A percentile compares a stretch with the other conserved stretches of the same genome.
phyloP scores from a whole-genome alignment of 192 early-diverging fungal genomes.

The Rhizophagus clarus region DNA sequence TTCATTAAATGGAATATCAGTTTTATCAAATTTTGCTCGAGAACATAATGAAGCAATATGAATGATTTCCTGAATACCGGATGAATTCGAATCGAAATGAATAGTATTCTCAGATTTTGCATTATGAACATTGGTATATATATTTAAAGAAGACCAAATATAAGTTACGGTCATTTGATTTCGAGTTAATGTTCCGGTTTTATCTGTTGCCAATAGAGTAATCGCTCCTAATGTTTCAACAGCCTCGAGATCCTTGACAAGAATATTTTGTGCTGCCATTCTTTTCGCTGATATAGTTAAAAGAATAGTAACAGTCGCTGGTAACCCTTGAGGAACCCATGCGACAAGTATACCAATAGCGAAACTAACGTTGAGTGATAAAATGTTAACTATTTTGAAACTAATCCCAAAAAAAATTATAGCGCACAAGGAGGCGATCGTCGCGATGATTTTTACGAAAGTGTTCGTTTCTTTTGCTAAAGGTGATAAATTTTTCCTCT shows the following conservation, averaged over 20 bases:
- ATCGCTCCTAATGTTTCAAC: slow-evolving; percentile 98
- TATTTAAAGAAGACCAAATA: slow-evolving; percentile 77
- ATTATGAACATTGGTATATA: slow-evolving; percentile 62
- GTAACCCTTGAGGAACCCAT: slow-evolving; percentile 94
- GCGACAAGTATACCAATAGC: slow-evolving; percentile 87
- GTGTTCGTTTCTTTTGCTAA: slow-evolving; percentile 73
- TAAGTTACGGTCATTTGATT: slow-evolving; percentile 97
- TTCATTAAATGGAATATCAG: slow-evolving; percentile 80
- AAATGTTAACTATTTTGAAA: slow-evolving; percentile 51
- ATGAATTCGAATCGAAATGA: slow-evolving; percentile 48
- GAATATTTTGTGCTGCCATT: slow-evolving; percentile 85
- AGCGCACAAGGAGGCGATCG: slow-evolving; percentile 71
- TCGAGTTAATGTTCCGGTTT: slow-evolving; percentile 94
- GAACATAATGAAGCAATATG: slow-evolving; percentile 81
- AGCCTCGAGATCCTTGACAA: slow-evolving; percentile 95
- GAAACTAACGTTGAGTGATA: slow-evolving; percentile 77
- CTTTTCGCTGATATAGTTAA: slow-evolving; percentile 94
- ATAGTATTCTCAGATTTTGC: slow-evolving; percentile 44
- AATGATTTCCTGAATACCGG: slow-evolving; percentile 77
- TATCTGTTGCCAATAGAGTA: slow-evolving; percentile 96
- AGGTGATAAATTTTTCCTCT: slow-evolving; percentile 74
- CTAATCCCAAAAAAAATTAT: slow-evolving; percentile 84
- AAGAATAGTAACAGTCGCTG: slow-evolving; percentile 92
- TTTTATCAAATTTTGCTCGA: slow-evolving; percentile 88
- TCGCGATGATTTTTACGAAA: slow-evolving; percentile 87